Evolutionary conservation across 2,329 filamentous ascomycete genomes (phyloP).

Genomic region (Hypoxylon sp.): DNA sequence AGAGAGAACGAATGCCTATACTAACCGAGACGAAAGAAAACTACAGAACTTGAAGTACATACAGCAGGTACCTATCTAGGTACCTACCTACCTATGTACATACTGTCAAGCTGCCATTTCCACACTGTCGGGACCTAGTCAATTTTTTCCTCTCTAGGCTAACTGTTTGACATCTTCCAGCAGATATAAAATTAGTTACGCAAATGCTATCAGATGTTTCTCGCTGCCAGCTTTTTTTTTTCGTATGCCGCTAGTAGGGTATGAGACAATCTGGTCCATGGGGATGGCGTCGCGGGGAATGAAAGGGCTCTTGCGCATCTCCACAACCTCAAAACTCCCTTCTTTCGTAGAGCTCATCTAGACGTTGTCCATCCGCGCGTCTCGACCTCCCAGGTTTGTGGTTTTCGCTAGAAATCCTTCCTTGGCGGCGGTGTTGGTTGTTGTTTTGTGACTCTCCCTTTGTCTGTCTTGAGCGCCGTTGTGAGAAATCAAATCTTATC

Average conservation of each 20-base stretch:
- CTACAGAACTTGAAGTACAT: too few relatives aligned
- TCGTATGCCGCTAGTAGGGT: conserved; percentile 21
- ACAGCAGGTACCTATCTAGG: too few relatives aligned
- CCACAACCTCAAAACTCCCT: conserved; percentile 27
- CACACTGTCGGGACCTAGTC: conserved; percentile 18
- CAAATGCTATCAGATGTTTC: conserved; percentile 30
- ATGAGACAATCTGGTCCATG: conserved; percentile 37
- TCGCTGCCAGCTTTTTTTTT: conserved; percentile 26
- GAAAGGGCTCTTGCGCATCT: conserved; percentile 34
- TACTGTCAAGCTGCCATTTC: conserved; percentile 7
- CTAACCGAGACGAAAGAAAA: too few relatives aligned
- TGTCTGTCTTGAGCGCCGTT: conserved; percentile 23
- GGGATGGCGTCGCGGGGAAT: conserved; percentile 35
- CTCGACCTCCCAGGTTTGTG: conserved; percentile 21
- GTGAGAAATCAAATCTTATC: conserved; percentile 32
- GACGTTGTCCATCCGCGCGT: conserved; percentile 3
- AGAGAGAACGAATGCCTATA: too few relatives aligned
- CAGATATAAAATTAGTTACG: conserved; percentile 21
- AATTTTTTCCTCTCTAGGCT: conserved; percentile 6
- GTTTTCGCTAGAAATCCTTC: conserved; percentile 26
- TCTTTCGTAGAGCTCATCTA: conserved; percentile 14
- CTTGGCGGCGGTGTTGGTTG: conserved; percentile 27
- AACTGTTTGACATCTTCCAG: conserved; percentile 1
- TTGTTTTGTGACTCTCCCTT: conserved; percentile 23
- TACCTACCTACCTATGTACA: too few relatives aligned